Evolutionary conservation across 129 eudicot genomes (phyloP).

Genomic region (Flaveria bidentis): DNA sequence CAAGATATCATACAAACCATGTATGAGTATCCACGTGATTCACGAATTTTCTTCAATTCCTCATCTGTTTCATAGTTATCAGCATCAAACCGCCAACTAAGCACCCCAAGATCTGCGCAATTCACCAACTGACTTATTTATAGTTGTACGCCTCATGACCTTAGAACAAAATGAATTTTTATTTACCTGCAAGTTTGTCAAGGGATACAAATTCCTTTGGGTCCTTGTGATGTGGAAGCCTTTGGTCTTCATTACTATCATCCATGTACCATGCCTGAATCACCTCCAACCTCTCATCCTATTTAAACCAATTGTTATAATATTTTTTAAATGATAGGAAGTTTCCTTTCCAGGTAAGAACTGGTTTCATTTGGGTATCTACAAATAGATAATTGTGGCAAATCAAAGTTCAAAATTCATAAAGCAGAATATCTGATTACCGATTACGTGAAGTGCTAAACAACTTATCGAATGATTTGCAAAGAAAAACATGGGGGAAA

Average conservation of each 20-base stretch:
- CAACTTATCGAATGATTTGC: too few relatives aligned
- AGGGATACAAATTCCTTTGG: conserved; percentile 86
- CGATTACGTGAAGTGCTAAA: too few relatives aligned
- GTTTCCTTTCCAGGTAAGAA: not conserved
- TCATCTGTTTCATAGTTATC: conserved; percentile 96
- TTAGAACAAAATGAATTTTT: not conserved
- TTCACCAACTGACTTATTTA: conserved; percentile 2
- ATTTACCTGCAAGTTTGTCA: conserved; percentile 73
- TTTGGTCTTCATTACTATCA: conserved; percentile 80
- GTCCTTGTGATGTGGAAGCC: conserved; percentile 90
- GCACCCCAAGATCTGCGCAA: conserved; percentile 79
- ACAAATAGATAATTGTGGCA: not conserved
- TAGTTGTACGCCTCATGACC: conserved; percentile 5
- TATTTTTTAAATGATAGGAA: not conserved
- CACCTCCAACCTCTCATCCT: conserved; percentile 84
- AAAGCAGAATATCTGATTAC: too few relatives aligned
- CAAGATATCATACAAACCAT: conserved; percentile 46
- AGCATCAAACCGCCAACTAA: conserved; percentile 96
- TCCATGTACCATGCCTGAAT: conserved; percentile 99
- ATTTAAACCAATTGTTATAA: conserved; percentile 11
- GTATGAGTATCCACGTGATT: conserved; percentile 90
- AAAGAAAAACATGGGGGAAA: too few relatives aligned
- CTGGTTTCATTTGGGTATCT: not conserved
- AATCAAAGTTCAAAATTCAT: too few relatives aligned
- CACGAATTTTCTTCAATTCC: conserved; percentile 84